Evolutionary conservation across 2,329 filamentous ascomycete genomes (phyloP).

Genomic region (Albifimbria verrucaria): DNA sequence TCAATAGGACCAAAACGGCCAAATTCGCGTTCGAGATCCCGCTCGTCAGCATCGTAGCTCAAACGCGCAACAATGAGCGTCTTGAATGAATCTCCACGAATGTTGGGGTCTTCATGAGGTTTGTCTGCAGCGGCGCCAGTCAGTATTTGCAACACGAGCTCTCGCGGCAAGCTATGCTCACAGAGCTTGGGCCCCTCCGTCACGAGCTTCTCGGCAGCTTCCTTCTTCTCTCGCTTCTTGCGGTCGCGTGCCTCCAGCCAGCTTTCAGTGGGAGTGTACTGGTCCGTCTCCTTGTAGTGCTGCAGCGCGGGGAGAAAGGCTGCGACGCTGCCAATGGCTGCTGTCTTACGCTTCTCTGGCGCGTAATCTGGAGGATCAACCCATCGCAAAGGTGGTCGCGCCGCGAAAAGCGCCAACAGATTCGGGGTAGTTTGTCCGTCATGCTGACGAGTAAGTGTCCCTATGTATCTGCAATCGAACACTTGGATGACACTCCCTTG

Average conservation of each 20-base stretch:
- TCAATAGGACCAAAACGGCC: conserved; percentile 92
- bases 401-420: conserved; percentile 89
- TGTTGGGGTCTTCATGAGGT: conserved; percentile 79
- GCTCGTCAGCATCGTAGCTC: conserved; percentile 83
- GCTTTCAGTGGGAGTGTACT: conserved; percentile 81
- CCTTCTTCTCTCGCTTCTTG: conserved; percentile 75
- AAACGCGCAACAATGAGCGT: conserved; percentile 90
- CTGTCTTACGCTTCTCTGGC: conserved; percentile 76
- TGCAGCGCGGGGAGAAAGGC: conserved; percentile 70
- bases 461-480: too few species aligned
- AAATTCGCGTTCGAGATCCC: conserved; percentile 92
- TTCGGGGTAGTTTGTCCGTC: conserved; percentile 96
- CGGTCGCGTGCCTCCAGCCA: conserved; percentile 88
- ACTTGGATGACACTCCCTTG: too few species aligned
- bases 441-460: too few species aligned
- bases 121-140: conserved; percentile 55
- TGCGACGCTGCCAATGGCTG: conserved; percentile 69
- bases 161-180: too few species aligned
- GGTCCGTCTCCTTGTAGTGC: conserved; percentile 74
- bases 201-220: conserved; percentile 59
- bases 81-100: conserved; percentile 90
- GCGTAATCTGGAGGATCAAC: conserved; percentile 79
- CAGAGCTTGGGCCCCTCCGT: conserved; percentile 64
- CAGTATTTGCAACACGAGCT: too few species aligned
- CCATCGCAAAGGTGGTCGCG: conserved; percentile 87